These are phyloP conservation scores for Chlamydomonas sp. DNA, from an alignment of 139 green algal species.

Conservation along the genomic window DNA sequence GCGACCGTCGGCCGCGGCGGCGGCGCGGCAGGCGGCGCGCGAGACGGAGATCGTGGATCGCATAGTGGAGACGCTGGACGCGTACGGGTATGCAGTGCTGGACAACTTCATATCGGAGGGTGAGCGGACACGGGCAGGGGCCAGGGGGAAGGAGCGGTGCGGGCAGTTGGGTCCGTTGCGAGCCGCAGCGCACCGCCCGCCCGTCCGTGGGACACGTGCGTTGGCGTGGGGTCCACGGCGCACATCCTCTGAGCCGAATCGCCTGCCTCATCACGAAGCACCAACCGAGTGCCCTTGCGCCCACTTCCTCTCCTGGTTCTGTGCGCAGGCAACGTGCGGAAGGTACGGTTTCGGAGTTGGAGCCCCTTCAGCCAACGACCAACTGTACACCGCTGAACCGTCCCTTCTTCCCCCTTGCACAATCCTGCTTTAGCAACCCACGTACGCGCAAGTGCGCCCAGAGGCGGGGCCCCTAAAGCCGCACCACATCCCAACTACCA, in stretches of 20 bases:
- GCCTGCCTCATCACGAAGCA: no score
- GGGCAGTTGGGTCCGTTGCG: background rate
- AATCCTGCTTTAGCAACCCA: background rate
- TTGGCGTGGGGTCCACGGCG: background rate
- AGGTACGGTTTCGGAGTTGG: no score
- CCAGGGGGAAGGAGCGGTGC: no score
- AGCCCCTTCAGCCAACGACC: no score
- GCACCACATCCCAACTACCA: background rate
- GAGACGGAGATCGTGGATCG: constrained; percentile 13
- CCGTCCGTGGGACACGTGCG: background rate
- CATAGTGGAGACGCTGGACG: constrained; percentile 32
- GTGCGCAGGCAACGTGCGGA: no score
- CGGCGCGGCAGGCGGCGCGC: background rate
- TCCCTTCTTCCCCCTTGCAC: background rate
- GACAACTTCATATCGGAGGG: constrained; percentile 40
- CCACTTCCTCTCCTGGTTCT: no score
- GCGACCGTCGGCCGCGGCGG: background rate
- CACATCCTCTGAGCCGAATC: background rate
- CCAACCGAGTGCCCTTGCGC: no score
- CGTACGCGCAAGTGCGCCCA: background rate
- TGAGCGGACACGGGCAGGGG: background rate
- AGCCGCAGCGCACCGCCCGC: background rate
- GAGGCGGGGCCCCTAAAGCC: background rate
- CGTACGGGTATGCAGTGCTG: constrained; percentile 39
- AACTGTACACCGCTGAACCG: background rate